Conservation (phyloP, 768 basidiomycete species). For the Russula sp. region DNA sequence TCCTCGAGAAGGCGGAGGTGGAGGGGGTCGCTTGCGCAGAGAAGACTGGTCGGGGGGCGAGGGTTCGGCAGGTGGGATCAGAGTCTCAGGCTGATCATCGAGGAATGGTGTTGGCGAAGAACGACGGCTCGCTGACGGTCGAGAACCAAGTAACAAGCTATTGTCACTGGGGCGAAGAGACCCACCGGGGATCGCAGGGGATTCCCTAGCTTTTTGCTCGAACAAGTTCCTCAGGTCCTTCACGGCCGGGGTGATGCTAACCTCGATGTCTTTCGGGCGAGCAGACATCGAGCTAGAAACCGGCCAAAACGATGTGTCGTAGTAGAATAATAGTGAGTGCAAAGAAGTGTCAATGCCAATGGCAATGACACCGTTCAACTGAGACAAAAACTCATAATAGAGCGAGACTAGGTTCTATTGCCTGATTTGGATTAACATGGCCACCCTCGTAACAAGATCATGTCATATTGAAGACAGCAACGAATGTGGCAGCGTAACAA, state of each 20-base stretch:
- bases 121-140: background rate
- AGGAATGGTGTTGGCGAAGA: background rate
- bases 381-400: no score
- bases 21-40: conserved; percentile 14
- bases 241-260: conserved; percentile 6
- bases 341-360: no score
- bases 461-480: background rate
- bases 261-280: background rate
- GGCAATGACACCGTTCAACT: no score
- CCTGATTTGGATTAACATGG: conserved; percentile 2
- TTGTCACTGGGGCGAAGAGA: conserved; percentile 1
- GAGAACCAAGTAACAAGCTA: background rate
- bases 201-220: conserved; percentile 10
- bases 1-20: conserved; percentile 11
- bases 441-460: background rate
- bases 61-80: background rate
- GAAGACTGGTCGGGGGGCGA: background rate
- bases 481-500: background rate
- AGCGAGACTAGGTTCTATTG: background rate
- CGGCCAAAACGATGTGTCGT: no score
- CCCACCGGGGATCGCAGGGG: background rate
- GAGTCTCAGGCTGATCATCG: background rate
- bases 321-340: no score
- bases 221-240: conserved; percentile 14
- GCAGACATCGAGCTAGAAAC: background rate